Conservation (phyloP, 2,329 filamentous ascomycete species). For the Clarireedia sp. region DNA sequence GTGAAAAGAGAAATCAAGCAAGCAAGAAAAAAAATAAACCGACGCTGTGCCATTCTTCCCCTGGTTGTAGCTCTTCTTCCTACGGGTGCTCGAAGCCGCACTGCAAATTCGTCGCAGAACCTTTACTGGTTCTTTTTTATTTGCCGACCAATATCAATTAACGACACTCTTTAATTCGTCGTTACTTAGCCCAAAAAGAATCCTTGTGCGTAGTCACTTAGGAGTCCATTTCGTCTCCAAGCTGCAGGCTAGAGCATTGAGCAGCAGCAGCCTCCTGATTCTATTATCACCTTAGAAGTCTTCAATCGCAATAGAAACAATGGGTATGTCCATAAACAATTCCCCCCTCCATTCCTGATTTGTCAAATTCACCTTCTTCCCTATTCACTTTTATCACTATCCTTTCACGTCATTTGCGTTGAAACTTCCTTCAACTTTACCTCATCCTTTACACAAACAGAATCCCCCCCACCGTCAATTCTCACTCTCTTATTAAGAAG, state of each 20-base stretch:
- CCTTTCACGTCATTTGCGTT: constrained; percentile 4
- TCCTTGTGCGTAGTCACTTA: constrained; percentile 10
- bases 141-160: constrained; percentile 9
- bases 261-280: constrained; percentile 11
- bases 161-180: constrained; percentile 9
- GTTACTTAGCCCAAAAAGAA: constrained; percentile 8
- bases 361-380: constrained; percentile 6
- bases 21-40: constrained; percentile 1
- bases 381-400: constrained; percentile 7
- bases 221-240: constrained; percentile 11
- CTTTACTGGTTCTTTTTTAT: constrained; percentile 7
- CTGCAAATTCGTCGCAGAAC: background rate
- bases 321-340: constrained; percentile 8
- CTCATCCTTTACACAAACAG: constrained; percentile 5
- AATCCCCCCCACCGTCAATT: constrained; percentile 4
- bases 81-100: constrained; percentile 9
- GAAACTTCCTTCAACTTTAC: constrained; percentile 1
- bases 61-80: constrained; percentile 6
- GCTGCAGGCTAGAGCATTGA: constrained; percentile 11
- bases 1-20: background rate
- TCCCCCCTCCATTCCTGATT: constrained; percentile 7
- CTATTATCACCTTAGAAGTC: constrained; percentile 9
- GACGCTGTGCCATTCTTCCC: constrained; percentile 10
- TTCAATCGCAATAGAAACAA: constrained; percentile 9
- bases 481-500: background rate